phyloP scores from a whole-genome alignment of 202 grass and related monocot genomes.

The Zizania palustris region DNA sequence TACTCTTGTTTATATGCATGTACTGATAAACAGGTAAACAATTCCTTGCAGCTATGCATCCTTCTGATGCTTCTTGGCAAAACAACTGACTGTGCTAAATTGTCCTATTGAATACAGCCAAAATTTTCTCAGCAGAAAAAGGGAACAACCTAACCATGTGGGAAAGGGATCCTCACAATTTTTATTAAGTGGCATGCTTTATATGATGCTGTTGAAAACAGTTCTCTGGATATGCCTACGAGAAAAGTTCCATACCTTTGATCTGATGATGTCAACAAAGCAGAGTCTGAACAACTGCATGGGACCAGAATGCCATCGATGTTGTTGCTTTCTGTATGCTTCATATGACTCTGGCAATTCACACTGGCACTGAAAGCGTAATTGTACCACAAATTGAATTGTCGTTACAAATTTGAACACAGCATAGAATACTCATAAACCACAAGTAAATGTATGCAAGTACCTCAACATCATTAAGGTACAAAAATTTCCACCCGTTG shows the following conservation, averaged over 20 bases:
- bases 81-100: background rate
- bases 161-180: background rate
- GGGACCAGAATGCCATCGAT: conserved; percentile 85
- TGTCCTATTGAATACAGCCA: conserved; percentile 16
- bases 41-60: background rate
- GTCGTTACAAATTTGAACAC: conserved; percentile 12
- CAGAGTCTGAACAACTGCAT: conserved; percentile 81
- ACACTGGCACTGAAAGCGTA: conserved; percentile 66
- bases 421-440: conserved; percentile 19
- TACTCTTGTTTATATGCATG: conserved; percentile 17
- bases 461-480: conserved; percentile 86
- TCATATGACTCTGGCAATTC: conserved; percentile 88
- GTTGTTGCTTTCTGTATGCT: conserved; percentile 82
- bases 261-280: conserved; percentile 73
- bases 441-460: background rate
- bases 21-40: background rate
- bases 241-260: conserved; percentile 58
- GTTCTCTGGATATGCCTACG: background rate
- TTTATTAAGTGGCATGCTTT: background rate
- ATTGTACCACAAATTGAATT: conserved; percentile 28
- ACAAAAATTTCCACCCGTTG: conserved; percentile 84
- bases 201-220: background rate
- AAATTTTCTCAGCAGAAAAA: conserved; percentile 24
- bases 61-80: background rate
- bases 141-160: conserved; percentile 4